These are phyloP conservation scores for Helotiales sp. DNA, from an alignment of 2,329 filamentous ascomycete species.

Conservation along the genomic window DNA sequence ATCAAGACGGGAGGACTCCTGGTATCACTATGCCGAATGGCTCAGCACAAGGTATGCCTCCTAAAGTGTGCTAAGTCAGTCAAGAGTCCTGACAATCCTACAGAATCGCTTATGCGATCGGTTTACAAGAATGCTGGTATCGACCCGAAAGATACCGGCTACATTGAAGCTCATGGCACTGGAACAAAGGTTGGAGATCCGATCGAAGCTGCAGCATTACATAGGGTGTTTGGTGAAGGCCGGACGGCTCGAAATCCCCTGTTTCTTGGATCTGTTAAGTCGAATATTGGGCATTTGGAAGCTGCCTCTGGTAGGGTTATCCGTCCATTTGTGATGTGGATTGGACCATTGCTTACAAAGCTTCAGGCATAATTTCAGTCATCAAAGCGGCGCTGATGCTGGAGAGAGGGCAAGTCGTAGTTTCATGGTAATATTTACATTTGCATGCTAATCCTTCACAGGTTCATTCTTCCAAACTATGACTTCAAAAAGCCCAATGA, in stretches of 20 bases:
- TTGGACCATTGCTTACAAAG: no score
- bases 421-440: no score
- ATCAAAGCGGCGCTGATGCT: slow-evolving; percentile 44
- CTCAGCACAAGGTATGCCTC: slow-evolving; percentile 41
- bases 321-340: no score
- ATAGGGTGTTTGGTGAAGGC: slow-evolving; percentile 17
- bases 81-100: no score
- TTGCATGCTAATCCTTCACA: no score
- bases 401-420: slow-evolving; percentile 43
- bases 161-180: slow-evolving; percentile 32
- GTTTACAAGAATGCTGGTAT: slow-evolving; percentile 4
- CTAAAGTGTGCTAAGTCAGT: no score
- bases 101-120: slow-evolving; percentile 13
- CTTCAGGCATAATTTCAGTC: no score
- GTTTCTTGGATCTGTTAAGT: slow-evolving; percentile 31
- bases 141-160: slow-evolving; percentile 15
- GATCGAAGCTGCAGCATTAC: slow-evolving; percentile 25
- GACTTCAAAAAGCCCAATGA: slow-evolving; percentile 40
- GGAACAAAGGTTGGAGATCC: slow-evolving; percentile 30
- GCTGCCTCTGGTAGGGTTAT: slow-evolving; percentile 40
- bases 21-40: slow-evolving; percentile 47
- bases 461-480: slow-evolving; percentile 31
- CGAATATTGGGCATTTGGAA: slow-evolving; percentile 38
- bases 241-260: slow-evolving; percentile 17
- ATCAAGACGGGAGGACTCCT: slow-evolving; percentile 46